A percentile compares a stretch with the other conserved stretches of the same genome.
Conservation (phyloP, 148 eudicot genomes). For the Fagopyrum esculentum region DNA sequence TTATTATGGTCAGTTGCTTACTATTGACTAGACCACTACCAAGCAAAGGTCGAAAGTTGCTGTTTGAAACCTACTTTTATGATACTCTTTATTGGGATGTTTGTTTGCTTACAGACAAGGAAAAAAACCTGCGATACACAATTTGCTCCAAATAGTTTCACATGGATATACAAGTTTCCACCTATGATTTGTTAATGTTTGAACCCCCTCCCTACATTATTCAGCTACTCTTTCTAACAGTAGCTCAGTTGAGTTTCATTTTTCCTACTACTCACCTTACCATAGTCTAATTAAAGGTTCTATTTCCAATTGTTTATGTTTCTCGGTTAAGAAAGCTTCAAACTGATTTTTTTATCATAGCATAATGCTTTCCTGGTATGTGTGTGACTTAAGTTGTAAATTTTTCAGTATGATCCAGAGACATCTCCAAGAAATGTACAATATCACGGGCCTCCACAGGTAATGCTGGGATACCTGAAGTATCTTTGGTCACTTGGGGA, state of each 20-base stretch:
- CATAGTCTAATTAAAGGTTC: not conserved
- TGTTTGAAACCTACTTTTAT: not conserved
- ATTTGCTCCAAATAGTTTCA: not conserved
- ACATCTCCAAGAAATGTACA: slow-evolving; percentile 57
- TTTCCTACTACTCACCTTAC: not conserved
- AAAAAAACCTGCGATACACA: not conserved
- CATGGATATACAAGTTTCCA: not conserved
- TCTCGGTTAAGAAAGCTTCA: not conserved
- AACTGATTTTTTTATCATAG: not conserved
- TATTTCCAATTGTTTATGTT: not conserved
- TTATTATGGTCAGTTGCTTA: not conserved
- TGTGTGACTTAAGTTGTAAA: not conserved
- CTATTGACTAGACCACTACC: not conserved
- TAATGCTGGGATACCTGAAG: slow-evolving; percentile 81
- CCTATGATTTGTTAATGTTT: not conserved
- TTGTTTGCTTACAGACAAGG: not conserved
- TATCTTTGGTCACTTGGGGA: slow-evolving; percentile 98
- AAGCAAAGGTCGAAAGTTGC: not conserved
- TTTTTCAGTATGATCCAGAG: slow-evolving; percentile 83
- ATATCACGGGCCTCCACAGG: slow-evolving; percentile 85
- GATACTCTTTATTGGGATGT: not conserved
- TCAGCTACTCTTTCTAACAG: not conserved
- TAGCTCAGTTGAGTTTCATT: not conserved
- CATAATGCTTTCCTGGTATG: not conserved
- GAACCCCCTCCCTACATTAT: not conserved